These are phyloP conservation scores for Colletotrichum tanaceti DNA, from an alignment of 2,329 filamentous ascomycete species.

Conservation along the genomic window DNA sequence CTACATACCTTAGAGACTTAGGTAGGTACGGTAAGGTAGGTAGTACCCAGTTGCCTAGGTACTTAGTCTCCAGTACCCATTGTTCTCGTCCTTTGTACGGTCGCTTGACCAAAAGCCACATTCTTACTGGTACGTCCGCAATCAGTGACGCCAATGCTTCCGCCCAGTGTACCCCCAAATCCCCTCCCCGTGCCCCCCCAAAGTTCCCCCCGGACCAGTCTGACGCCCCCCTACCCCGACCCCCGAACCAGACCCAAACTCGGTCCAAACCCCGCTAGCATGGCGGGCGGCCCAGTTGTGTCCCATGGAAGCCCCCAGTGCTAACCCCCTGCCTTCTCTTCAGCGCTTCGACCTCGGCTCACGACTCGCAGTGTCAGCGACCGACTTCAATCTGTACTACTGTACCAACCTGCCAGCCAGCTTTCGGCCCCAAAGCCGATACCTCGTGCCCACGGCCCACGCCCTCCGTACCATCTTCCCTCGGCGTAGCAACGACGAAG, in stretches of 20 bases:
- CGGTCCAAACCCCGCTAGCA: constrained; percentile 38
- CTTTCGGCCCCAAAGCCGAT: constrained; percentile 22
- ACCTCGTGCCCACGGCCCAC: constrained; percentile 20
- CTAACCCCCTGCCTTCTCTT: constrained; percentile 40
- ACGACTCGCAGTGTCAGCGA: constrained; percentile 43
- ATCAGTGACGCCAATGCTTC: constrained; percentile 29
- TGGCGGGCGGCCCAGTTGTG: constrained; percentile 27
- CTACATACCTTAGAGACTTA: too few species aligned
- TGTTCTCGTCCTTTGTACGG: constrained; percentile 30
- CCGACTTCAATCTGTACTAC: constrained; percentile 29
- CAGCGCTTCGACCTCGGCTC: constrained; percentile 44
- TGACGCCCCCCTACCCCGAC: constrained; percentile 19
- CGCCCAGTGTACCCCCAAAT: constrained; percentile 7
- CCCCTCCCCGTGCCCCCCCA: not conserved
- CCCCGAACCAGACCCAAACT: constrained; percentile 33
- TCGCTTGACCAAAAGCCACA: constrained; percentile 36
- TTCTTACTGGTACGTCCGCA: constrained; percentile 36
- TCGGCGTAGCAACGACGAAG: constrained; percentile 42
- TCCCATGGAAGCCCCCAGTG: constrained; percentile 26
- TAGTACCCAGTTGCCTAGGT: not conserved
- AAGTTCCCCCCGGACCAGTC: constrained; percentile 28
- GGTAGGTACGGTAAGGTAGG: too few species aligned
- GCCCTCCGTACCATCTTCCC: constrained; percentile 39
- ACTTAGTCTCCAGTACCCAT: constrained; percentile 10
- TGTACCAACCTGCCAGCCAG: constrained; percentile 6